Conservation (phyloP, 805 yeast species). For the Clavispora carvajalis region DNA sequence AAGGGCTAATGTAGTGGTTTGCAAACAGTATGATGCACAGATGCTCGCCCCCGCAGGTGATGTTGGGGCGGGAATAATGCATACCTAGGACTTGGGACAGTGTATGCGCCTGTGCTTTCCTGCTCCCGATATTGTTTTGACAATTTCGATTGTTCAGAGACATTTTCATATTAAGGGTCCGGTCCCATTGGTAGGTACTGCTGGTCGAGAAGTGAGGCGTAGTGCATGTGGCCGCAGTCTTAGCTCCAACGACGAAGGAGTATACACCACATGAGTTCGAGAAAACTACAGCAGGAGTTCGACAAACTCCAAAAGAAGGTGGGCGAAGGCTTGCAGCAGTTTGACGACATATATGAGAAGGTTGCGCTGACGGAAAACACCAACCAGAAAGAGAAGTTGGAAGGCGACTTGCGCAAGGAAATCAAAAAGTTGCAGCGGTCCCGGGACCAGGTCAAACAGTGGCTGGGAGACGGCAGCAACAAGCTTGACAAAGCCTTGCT, state of each 20-base stretch:
- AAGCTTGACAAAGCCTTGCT: slow-evolving; percentile 54
- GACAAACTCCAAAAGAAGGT: slow-evolving; percentile 90
- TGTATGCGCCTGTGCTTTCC: too few relatives aligned
- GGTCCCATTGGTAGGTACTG: too few relatives aligned
- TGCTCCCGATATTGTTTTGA: too few relatives aligned
- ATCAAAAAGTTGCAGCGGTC: slow-evolving; percentile 90
- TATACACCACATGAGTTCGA: slow-evolving; percentile 29
- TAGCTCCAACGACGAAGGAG: slow-evolving; percentile 1
- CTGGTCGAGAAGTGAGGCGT: too few relatives aligned
- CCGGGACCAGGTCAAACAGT: slow-evolving; percentile 91
- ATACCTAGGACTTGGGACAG: too few relatives aligned
- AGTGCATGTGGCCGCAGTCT: not conserved
- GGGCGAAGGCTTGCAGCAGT: slow-evolving; percentile 81
- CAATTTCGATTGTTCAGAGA: too few relatives aligned
- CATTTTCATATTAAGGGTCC: too few relatives aligned
- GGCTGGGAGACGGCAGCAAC: slow-evolving; percentile 88
- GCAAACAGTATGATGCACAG: too few relatives aligned
- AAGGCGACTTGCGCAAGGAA: slow-evolving; percentile 87
- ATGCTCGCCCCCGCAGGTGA: too few relatives aligned
- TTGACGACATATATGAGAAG: slow-evolving; percentile 83
- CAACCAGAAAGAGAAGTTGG: slow-evolving; percentile 90
- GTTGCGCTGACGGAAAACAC: slow-evolving; percentile 74
- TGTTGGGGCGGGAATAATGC: too few relatives aligned
- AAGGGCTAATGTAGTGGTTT: too few relatives aligned
- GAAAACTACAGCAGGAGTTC: slow-evolving; percentile 62